Conservation (phyloP, 305 asterid species). For the Plantago rigida region DNA sequence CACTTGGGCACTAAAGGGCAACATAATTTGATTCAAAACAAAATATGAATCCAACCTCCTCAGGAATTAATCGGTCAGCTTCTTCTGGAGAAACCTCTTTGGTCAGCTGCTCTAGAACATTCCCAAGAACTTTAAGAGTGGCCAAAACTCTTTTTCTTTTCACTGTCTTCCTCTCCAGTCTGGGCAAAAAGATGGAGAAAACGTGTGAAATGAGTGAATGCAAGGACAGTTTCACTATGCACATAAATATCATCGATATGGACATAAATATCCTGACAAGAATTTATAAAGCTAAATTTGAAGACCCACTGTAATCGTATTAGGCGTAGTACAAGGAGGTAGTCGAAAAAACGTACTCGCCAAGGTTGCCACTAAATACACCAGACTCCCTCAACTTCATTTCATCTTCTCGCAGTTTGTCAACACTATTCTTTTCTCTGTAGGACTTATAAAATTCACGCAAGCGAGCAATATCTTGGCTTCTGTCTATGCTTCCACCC, state of each 20-base stretch:
- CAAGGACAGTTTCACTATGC: neutral
- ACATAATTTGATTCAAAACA: too few relatives aligned
- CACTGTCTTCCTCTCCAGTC: slow-evolving; percentile 84
- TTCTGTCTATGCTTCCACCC: slow-evolving; percentile 78
- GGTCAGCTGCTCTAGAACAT: slow-evolving; percentile 68
- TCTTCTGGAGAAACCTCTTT: slow-evolving; percentile 88
- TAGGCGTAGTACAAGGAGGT: neutral
- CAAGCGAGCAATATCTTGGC: slow-evolving; percentile 75
- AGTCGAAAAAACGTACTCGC: slow-evolving; percentile 67
- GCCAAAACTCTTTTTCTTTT: slow-evolving; percentile 79
- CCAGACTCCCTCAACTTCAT: slow-evolving; percentile 85
- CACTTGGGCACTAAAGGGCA: neutral
- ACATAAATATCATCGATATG: neutral
- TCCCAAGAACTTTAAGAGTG: slow-evolving; percentile 79
- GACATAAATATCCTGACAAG: neutral
- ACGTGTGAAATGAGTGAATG: slow-evolving; percentile 12
- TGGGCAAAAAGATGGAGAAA: slow-evolving; percentile 25
- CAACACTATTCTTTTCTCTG: slow-evolving; percentile 69
- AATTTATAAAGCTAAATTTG: too few relatives aligned
- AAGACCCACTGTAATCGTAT: too few relatives aligned
- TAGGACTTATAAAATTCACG: slow-evolving; percentile 73
- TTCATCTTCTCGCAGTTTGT: slow-evolving; percentile 82
- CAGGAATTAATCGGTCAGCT: slow-evolving; percentile 76
- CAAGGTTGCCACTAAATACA: slow-evolving; percentile 80
- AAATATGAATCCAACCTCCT: slow-evolving; percentile 44